Conservation (phyloP, 176 grass and related monocot genomes). For the Stipa capillata region DNA sequence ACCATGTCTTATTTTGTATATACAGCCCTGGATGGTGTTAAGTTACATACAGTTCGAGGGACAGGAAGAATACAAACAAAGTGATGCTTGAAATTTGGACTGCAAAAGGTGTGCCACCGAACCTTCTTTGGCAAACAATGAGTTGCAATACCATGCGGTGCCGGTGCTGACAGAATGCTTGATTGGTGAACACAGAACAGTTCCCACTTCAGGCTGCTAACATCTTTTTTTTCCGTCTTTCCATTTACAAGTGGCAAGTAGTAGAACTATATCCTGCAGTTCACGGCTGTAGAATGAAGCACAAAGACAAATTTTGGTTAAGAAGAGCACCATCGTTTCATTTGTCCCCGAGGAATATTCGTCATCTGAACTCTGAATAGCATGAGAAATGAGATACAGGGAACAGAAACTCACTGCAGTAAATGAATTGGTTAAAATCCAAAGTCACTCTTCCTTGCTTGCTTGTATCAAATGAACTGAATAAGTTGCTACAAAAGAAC, state of each 20-base stretch:
- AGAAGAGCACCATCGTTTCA: neutral
- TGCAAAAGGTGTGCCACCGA: neutral
- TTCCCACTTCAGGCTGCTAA: neutral
- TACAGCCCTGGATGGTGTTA: neutral
- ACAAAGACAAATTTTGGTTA: neutral
- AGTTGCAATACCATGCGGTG: neutral
- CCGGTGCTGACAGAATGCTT: neutral
- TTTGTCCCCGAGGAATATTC: neutral
- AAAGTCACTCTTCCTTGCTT: slow-evolving; percentile 77
- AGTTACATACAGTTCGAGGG: neutral
- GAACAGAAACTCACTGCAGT: slow-evolving; percentile 62
- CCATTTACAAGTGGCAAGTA: neutral
- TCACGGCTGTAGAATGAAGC: slow-evolving; percentile 39
- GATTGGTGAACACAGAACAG: neutral
- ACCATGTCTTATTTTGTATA: neutral
- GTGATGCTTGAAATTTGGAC: neutral
- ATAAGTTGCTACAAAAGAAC: slow-evolving; percentile 51
- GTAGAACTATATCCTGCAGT: slow-evolving; percentile 63
- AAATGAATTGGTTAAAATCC: slow-evolving; percentile 90
- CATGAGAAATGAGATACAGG: neutral
- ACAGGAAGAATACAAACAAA: neutral
- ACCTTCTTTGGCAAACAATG: neutral
- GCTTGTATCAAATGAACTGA: slow-evolving; percentile 67
- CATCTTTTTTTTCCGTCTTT: neutral
- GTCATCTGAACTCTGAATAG: neutral